Conservation (phyloP, 2,329 filamentous ascomycete genomes). For the Capronia epimyces region DNA sequence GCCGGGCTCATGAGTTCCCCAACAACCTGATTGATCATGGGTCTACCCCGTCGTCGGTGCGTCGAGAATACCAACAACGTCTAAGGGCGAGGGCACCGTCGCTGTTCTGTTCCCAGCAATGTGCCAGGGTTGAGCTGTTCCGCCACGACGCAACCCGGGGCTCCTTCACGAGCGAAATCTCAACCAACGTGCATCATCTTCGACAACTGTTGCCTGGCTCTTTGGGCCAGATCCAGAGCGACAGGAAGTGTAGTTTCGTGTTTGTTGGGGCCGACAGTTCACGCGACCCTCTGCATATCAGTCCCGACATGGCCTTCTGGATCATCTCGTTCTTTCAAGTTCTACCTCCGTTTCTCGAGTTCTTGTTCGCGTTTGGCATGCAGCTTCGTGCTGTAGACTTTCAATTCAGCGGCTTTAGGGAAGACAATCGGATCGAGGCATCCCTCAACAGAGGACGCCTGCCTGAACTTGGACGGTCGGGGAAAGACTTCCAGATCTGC, state of each 20-base stretch:
- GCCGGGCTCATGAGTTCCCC: constrained; percentile 13
- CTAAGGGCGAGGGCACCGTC: constrained; percentile 6
- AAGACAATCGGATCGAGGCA: constrained; percentile 28
- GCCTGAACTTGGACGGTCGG: constrained; percentile 35
- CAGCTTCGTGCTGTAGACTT: constrained; percentile 33
- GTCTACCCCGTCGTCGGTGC: constrained; percentile 4
- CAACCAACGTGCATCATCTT: constrained; percentile 11
- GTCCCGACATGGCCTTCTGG: constrained; percentile 23
- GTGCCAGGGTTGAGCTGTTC: constrained; percentile 16
- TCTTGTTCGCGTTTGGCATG: constrained; percentile 31
- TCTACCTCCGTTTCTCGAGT: constrained; percentile 34
- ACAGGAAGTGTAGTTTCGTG: constrained; percentile 3
- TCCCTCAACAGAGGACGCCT: constrained; percentile 20
- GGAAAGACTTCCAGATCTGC: constrained; percentile 35
- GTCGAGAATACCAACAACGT: constrained; percentile 8
- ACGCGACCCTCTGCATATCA: constrained; percentile 19
- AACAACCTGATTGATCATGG: constrained; percentile 14
- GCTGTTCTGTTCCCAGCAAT: constrained; percentile 10
- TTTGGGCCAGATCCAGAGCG: not conserved
- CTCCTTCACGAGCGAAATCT: constrained; percentile 5
- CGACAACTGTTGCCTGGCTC: not conserved
- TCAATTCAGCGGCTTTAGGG: constrained; percentile 36
- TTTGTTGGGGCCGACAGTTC: constrained; percentile 21
- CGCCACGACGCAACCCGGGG: constrained; percentile 2
- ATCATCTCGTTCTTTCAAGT: constrained; percentile 31